Conservation (phyloP, 2,329 filamentous ascomycete genomes). For the Cladosporium oxysporum region DNA sequence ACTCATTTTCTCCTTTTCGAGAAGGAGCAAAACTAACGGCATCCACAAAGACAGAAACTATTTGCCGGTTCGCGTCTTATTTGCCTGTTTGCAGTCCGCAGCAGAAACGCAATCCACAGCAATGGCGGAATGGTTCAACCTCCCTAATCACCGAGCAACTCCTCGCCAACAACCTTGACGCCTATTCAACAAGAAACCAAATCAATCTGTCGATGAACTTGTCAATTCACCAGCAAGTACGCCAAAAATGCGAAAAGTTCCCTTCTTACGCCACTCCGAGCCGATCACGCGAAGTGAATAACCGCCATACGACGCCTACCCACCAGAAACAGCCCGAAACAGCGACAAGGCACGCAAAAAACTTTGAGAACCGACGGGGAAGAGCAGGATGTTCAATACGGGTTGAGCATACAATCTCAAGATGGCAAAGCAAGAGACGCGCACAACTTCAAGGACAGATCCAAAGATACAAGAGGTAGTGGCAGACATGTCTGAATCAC, state of each 20-base stretch:
- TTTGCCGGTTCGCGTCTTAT: neutral
- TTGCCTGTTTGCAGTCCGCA: neutral
- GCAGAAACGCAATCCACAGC: neutral
- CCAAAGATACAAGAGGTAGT: neutral
- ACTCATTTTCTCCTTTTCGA: neutral
- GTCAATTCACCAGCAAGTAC: neutral
- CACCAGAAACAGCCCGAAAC: neutral
- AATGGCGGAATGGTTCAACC: neutral
- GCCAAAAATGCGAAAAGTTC: neutral
- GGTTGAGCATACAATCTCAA: neutral
- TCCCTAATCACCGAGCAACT: neutral
- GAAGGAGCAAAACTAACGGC: neutral
- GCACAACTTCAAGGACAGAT: neutral
- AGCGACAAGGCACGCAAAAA: neutral
- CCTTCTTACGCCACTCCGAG: neutral
- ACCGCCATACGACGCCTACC: neutral
- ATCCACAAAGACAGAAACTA: neutral
- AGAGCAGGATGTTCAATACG: neutral
- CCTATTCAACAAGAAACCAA: neutral
- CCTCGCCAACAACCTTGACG: neutral
- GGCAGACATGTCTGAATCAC: neutral
- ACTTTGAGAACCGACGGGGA: neutral
- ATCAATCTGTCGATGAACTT: neutral
- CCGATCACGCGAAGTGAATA: neutral
- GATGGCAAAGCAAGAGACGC: neutral